These are phyloP conservation scores for Postia placenta DNA, from an alignment of 768 basidiomycete genomes.

Conservation along the genomic window DNA sequence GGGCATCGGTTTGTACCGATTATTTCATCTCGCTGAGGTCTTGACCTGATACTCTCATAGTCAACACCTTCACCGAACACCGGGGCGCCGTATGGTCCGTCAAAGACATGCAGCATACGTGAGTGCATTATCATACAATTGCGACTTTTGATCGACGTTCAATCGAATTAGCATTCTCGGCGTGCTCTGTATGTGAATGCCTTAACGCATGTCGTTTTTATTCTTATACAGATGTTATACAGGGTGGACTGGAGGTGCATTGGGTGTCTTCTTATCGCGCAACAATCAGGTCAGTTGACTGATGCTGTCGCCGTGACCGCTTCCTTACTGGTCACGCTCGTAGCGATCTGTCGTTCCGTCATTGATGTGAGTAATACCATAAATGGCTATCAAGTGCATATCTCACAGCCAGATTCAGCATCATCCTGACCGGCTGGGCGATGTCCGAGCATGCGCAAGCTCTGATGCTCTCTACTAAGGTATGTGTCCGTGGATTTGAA, in stretches of 20 bases:
- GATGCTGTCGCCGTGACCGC: too few relatives aligned
- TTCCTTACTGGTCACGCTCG: neutral
- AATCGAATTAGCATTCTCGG: conserved; percentile 51
- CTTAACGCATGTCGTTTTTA: neutral
- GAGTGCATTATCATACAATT: conserved; percentile 22
- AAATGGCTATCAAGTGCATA: too few relatives aligned
- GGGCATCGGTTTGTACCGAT: conserved; percentile 47
- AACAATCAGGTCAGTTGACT: conserved; percentile 60
- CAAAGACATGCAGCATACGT: conserved; percentile 96
- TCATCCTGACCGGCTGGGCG: conserved; percentile 89
- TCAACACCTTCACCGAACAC: conserved; percentile 94
- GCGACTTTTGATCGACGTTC: conserved; percentile 1
- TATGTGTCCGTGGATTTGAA: conserved; percentile 19
- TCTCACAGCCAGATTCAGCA: conserved; percentile 37
- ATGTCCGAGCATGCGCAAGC: conserved; percentile 89
- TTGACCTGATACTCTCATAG: conserved; percentile 23
- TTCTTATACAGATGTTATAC: conserved; percentile 6
- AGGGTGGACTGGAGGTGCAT: conserved; percentile 93
- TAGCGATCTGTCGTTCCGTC: conserved; percentile 78
- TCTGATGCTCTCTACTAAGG: conserved; percentile 78
- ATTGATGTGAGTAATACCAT: conserved; percentile 73
- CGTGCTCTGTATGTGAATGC: conserved; percentile 49
- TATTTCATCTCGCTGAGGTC: neutral
- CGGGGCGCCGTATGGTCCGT: conserved; percentile 76
- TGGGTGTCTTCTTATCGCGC: conserved; percentile 78